Conservation (phyloP, 2,329 filamentous ascomycete genomes). For the Pezicula carpinea region DNA sequence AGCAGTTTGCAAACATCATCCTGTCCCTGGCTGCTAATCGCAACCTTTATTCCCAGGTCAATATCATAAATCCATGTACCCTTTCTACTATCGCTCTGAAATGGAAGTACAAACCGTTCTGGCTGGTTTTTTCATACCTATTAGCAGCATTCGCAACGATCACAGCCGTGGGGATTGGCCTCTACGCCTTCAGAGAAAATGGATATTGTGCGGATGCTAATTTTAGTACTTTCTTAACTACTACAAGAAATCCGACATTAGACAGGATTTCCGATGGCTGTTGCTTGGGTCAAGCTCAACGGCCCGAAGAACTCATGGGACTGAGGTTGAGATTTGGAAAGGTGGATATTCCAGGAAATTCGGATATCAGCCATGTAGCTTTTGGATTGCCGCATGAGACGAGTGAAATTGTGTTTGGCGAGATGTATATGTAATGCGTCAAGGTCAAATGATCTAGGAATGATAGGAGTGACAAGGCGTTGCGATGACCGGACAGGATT, state of each 20-base stretch:
- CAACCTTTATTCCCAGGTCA: not conserved
- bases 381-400: not conserved
- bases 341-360: not conserved
- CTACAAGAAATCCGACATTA: not conserved
- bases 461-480: too few relatives aligned
- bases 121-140: not conserved
- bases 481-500: too few relatives aligned
- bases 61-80: not conserved
- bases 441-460: too few relatives aligned
- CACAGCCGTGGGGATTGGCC: not conserved
- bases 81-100: not conserved
- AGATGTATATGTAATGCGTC: not conserved
- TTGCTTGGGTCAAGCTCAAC: not conserved
- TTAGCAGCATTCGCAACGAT: not conserved
- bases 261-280: not conserved
- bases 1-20: not conserved
- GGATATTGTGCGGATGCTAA: constrained; percentile 1
- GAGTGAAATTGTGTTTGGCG: not conserved
- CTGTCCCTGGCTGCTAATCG: not conserved
- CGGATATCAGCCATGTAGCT: not conserved
- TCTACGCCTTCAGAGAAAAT: constrained; percentile 1
- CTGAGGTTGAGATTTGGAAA: not conserved
- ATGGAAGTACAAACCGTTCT: constrained; percentile 1
- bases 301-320: not conserved
- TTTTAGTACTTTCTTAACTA: constrained; percentile 1